Evolutionary conservation across 2,329 filamentous ascomycete species (phyloP).

Genomic region (Alternaria metachromatica): DNA sequence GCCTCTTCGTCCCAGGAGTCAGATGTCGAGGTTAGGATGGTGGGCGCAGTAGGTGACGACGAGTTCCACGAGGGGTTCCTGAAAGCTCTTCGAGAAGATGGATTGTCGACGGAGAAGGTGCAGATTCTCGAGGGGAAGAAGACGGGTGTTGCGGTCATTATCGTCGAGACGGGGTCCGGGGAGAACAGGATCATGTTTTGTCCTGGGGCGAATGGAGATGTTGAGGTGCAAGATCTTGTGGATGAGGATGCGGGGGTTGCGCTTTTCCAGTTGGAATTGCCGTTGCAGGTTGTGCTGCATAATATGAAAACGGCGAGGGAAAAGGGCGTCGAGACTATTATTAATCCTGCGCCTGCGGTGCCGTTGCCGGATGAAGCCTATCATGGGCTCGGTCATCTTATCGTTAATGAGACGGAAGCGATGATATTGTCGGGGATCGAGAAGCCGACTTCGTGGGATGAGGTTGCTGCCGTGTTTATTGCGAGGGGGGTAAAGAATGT

Average conservation of each 20-base stretch:
- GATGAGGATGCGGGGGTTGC: slow-evolving; percentile 51
- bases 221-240: slow-evolving; percentile 47
- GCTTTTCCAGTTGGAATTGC: slow-evolving; percentile 57
- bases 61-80: slow-evolving; percentile 51
- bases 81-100: slow-evolving; percentile 52
- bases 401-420: slow-evolving; percentile 92
- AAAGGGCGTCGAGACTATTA: slow-evolving; percentile 63
- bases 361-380: slow-evolving; percentile 71
- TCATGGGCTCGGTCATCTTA: slow-evolving; percentile 73
- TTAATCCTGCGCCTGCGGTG: slow-evolving; percentile 82
- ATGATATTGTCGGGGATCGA: slow-evolving; percentile 69
- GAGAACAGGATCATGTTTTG: slow-evolving; percentile 59
- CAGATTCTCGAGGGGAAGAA: slow-evolving; percentile 51
- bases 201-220: slow-evolving; percentile 56
- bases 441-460: slow-evolving; percentile 41
- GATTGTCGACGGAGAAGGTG: slow-evolving; percentile 51
- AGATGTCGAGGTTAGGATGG: slow-evolving; percentile 56
- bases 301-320: slow-evolving; percentile 46
- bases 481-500: slow-evolving; percentile 74
- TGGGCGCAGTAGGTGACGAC: slow-evolving; percentile 58
- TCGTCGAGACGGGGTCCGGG: slow-evolving; percentile 56
- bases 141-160: slow-evolving; percentile 58
- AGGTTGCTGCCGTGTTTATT: slow-evolving; percentile 62
- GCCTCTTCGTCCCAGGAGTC: slow-evolving; percentile 26
- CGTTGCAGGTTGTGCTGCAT: slow-evolving; percentile 49